phyloP scores from a whole-genome alignment of 148 eudicot genomes.

The Suaeda aralocaspica region DNA sequence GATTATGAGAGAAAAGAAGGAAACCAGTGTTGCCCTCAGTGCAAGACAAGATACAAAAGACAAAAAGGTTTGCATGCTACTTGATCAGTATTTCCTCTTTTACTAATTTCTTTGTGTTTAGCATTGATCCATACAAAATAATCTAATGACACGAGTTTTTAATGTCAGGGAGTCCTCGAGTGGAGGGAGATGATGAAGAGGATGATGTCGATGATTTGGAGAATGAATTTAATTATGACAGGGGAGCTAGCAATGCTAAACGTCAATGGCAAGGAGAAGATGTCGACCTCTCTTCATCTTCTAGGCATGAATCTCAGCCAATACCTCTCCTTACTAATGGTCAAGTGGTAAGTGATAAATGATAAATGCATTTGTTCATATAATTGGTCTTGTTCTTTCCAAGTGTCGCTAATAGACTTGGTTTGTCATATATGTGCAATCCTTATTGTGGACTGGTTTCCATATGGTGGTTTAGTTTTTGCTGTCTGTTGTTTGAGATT shows the following conservation, averaged over 20 bases:
- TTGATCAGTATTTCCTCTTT: not conserved
- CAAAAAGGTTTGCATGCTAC: constrained; percentile 55
- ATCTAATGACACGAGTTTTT: constrained; percentile 19
- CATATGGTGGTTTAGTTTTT: not conserved
- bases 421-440: not conserved
- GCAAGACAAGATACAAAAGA: constrained; percentile 87
- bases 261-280: constrained; percentile 85
- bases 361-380: not conserved
- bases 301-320: constrained; percentile 82
- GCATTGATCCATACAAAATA: not conserved
- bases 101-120: not conserved
- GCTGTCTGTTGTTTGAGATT: constrained; percentile 1
- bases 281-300: constrained; percentile 71
- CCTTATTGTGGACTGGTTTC: not conserved
- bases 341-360: constrained; percentile 49
- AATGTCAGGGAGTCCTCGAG: constrained; percentile 61
- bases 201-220: constrained; percentile 93
- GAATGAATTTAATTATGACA: constrained; percentile 68
- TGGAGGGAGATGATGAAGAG: constrained; percentile 88
- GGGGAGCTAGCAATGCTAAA: constrained; percentile 56
- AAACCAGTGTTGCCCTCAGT: constrained; percentile 78
- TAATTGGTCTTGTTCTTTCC: not conserved
- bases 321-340: constrained; percentile 91
- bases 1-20: constrained; percentile 80
- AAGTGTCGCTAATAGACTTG: not conserved